Base-by-base conservation (phyloP, 2,329 filamentous ascomycete species). In the Curvularia sp. region DNA sequence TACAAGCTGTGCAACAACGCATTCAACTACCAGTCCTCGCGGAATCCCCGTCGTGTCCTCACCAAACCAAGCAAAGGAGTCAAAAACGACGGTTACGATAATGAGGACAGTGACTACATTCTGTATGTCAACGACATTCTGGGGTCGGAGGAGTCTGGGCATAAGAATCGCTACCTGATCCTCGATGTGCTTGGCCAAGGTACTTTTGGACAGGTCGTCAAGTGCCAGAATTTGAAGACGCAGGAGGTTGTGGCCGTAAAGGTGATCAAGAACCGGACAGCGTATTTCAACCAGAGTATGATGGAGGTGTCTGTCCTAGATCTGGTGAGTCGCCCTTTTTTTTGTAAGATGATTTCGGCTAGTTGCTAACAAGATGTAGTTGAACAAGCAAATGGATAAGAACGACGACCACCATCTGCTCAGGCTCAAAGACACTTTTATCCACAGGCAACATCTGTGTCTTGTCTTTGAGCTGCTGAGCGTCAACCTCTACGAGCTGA, bases 251-350 rank as follows among this genome's bases (percentile, higher is more conserved):
- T 99, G 44, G 95, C 95, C 3, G 95, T 99, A 67, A 99, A 99
- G 80, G 95, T 99, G 54, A 95, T 99, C 81, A 99, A 99, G 81
- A 99, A 99, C 79, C 89, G 94, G 71, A 99, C 95, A 1, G 95
- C 95, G 38, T 99, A 99, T 78, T 99, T 99, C 82, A 99, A 99
- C 75, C 95, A 99, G 79, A 98, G 95, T 78, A 99, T 99, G 95
- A 99, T 99, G 95, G 95, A 99, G 76, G 95, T 99, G 31, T 99
- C 95, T 1, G 95, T 99, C 24, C 84, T 99, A 57, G 95, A 99
- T 78, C 76, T 99, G 84, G 92, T 96, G 84, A 57, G 86, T 44
- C 68, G 42, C 13, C 33, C 15, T 13, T 12, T 5, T 5, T 5
- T 18, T n/a, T 4, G 38, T 12, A 49, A 18, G 12, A 28, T 28